A percentile compares a stretch with the other conserved stretches of the same genome.
phyloP scores from a whole-genome alignment of 805 yeast genomes.

The Candida maris region DNA sequence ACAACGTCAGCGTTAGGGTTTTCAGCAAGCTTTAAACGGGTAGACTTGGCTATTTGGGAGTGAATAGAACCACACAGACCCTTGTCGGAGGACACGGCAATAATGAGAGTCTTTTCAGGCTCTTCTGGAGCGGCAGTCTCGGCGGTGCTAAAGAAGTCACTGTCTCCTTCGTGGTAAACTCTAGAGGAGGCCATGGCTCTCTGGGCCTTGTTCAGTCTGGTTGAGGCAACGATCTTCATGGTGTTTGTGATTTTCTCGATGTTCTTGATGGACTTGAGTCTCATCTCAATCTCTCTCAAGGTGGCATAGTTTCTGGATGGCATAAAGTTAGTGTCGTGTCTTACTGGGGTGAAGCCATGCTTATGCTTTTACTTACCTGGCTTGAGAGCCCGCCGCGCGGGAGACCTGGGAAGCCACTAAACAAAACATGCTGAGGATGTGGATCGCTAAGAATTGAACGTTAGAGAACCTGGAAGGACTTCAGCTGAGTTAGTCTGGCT shows the following conservation, averaged over 20 bases:
- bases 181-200: slow-evolving; percentile 88
- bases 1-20: slow-evolving; percentile 73
- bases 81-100: slow-evolving; percentile 93
- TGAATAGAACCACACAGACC: slow-evolving; percentile 99
- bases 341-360: neutral
- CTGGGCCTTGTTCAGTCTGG: slow-evolving; percentile 93
- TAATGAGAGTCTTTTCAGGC: slow-evolving; percentile 61
- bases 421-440: slow-evolving; percentile 50
- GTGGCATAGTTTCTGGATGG: slow-evolving; percentile 86
- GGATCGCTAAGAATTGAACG: no score
- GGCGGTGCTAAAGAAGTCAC: slow-evolving; percentile 74
- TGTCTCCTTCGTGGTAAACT: slow-evolving; percentile 75
- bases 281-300: slow-evolving; percentile 95
- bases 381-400: slow-evolving; percentile 42
- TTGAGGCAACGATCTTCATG: slow-evolving; percentile 98
- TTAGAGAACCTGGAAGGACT: no score
- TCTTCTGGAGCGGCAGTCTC: slow-evolving; percentile 60
- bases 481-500: no score
- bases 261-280: slow-evolving; percentile 97
- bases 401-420: slow-evolving; percentile 49
- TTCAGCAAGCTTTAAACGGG: slow-evolving; percentile 63
- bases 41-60: slow-evolving; percentile 87
- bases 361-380: slow-evolving; percentile 40
- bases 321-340: slow-evolving; percentile 11
- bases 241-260: slow-evolving; percentile 99